Evolutionary conservation across 192 early-diverging fungal genomes (phyloP), one percentile per base, ranked within the genome.

Genomic region (Obelidium mucronatum): DNA sequence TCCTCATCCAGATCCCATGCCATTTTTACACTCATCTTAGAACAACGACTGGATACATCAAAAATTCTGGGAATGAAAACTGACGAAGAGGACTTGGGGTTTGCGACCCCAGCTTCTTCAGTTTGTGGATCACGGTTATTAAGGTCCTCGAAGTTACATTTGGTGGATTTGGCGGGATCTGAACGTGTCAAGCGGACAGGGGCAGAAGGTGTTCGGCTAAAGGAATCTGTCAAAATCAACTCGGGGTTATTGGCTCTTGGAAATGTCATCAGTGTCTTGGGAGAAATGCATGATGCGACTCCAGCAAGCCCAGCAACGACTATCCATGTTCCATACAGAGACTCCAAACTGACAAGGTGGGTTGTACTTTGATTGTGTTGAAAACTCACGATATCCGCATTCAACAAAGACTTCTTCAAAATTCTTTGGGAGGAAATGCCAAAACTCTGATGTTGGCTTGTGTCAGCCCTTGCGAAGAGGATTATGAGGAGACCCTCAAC

Each of bases 161-260:
- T 99, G 24, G 96, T 99, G 0, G 98, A 99, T 83, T 77, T 99
- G 59, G 96, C 98, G 0, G 96, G 96, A 13, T 95, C 94, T 40
- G 96, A 77, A 89, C 92, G 39, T 89, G 90, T 51, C 90, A 96
- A 35, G 90, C 93, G 82, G 81, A 93, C 76, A 68, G 81, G 67
- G 69, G 94, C 62, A 85, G 93, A 83, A 75, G 87, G 87, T 5
- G 72, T 87, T 13, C 33, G 87, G 36, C 78, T 87, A 30, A 85
- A 83, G 71, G 87, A 89, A 64, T 84, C 85, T 13, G 80, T 88
- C 48, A 88, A 88, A 75, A 99, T 98, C 80, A 99, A 98, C 79
- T 90, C 92, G 15, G 98, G 97, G 24, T 85, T 98, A 5, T 80
- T 97, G 62, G 97, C 96, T 2, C 88, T 99, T 53, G 97, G 96